phyloP scores from a whole-genome alignment of 306 rosid genomes.

The Spatholobus suberectus region DNA sequence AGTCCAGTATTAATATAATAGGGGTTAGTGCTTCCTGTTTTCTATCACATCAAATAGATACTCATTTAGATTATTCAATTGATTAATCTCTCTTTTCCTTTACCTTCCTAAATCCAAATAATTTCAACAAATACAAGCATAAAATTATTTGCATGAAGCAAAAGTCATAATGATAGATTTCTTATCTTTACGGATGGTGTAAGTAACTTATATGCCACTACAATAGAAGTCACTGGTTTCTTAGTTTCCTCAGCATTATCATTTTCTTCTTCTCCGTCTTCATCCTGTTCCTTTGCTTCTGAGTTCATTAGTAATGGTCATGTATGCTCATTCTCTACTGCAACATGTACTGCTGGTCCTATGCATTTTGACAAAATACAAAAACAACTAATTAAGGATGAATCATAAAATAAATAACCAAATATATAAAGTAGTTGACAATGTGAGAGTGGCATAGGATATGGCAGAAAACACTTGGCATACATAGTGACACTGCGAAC shows the following conservation, averaged over 20 bases:
- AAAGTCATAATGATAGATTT: constrained; percentile 9
- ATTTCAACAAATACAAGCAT: no score
- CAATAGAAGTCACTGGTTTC: constrained; percentile 74
- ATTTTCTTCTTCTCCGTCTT: constrained; percentile 56
- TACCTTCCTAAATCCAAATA: neutral
- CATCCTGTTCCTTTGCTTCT: constrained; percentile 52
- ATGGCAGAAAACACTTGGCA: neutral
- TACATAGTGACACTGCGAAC: neutral
- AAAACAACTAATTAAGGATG: no score
- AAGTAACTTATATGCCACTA: constrained; percentile 75
- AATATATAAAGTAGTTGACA: neutral
- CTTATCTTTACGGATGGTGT: constrained; percentile 85
- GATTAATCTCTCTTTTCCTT: neutral
- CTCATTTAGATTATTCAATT: neutral
- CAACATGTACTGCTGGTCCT: constrained; percentile 57
- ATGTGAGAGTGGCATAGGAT: constrained; percentile 1
- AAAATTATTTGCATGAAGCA: neutral
- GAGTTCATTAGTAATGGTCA: constrained; percentile 67
- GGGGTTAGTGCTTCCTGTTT: neutral
- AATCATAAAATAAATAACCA: neutral
- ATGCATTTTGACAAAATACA: constrained; percentile 7
- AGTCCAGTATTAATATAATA: neutral
- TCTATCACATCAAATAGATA: neutral
- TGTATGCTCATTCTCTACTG: constrained; percentile 51
- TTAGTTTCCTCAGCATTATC: constrained; percentile 61